phyloP scores from a whole-genome alignment of 306 rosid genomes.

The apple (Malus domestica) region DNA sequence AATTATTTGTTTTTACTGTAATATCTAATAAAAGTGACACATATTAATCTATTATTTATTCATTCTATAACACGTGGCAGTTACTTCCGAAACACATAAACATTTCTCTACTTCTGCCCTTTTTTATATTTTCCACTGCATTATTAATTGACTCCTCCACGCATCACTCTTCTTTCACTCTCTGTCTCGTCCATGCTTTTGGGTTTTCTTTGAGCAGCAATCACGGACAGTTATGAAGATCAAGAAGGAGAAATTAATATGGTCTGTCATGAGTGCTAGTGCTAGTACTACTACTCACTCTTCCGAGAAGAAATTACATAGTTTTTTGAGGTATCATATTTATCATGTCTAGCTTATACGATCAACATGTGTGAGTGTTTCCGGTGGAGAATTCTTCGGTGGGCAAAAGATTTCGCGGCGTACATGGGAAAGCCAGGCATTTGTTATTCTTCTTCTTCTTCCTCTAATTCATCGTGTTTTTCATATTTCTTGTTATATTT shows the following conservation, averaged over 20 bases:
- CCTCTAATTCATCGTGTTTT: background rate
- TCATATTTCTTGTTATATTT: background rate
- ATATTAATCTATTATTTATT: no score
- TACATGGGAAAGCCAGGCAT: constrained; percentile 98
- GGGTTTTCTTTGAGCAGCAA: background rate
- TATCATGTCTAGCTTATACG: background rate
- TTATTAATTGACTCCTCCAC: background rate
- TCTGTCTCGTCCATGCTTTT: background rate
- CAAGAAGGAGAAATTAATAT: constrained; percentile 15
- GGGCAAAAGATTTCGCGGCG: constrained; percentile 39
- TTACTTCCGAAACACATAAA: no score
- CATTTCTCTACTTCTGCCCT: background rate
- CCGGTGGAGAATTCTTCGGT: constrained; percentile 41
- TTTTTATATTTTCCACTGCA: constrained; percentile 2
- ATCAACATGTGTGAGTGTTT: constrained; percentile 4
- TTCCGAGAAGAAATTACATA: constrained; percentile 7
- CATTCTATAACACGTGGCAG: no score
- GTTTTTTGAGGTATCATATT: constrained; percentile 12
- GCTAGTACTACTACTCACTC: background rate
- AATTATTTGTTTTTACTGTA: no score
- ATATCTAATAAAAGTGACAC: no score
- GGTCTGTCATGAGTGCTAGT: background rate
- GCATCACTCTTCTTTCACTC: background rate
- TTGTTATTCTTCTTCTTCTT: constrained; percentile 29
- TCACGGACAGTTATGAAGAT: constrained; percentile 23